These are phyloP conservation scores for Zoysia pacifica DNA, from an alignment of 176 grass and related monocot genomes.

Conservation along the genomic window DNA sequence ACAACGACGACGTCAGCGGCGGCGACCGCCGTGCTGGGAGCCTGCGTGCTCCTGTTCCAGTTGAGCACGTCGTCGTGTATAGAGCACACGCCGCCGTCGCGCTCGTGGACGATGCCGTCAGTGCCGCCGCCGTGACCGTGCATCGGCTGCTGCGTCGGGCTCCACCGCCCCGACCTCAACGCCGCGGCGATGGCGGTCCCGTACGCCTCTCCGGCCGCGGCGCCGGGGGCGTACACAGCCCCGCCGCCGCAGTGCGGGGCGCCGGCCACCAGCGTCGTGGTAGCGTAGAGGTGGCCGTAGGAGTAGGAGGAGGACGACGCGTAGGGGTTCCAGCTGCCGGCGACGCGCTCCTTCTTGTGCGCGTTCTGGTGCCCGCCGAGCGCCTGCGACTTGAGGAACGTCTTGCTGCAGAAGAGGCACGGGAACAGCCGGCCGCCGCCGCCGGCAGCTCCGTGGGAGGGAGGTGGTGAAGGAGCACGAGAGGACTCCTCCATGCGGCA, in stretches of 20 bases:
- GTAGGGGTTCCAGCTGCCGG: conserved; percentile 32
- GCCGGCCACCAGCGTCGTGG: background rate
- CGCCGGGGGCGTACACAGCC: background rate
- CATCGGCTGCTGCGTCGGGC: background rate
- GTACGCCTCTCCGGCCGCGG: background rate
- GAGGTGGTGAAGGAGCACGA: background rate
- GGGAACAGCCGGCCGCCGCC: conserved; percentile 36
- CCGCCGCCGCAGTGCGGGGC: background rate
- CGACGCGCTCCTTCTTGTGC: conserved; percentile 64
- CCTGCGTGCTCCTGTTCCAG: background rate
- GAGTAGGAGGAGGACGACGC: background rate
- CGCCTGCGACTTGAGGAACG: conserved; percentile 71
- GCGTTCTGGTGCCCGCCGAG: conserved; percentile 69
- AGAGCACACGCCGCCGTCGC: background rate
- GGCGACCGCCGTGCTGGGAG: background rate
- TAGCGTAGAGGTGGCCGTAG: background rate
- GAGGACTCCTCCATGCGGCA: background rate
- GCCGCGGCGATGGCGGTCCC: background rate
- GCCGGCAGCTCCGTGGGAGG: background rate
- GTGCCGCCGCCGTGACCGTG: background rate
- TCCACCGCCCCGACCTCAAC: background rate
- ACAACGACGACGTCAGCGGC: background rate
- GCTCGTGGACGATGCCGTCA: background rate
- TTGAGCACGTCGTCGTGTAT: background rate
- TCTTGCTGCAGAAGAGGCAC: conserved; percentile 81